phyloP scores from a whole-genome alignment of 441 rosid genomes.

The Populus hybrid region DNA sequence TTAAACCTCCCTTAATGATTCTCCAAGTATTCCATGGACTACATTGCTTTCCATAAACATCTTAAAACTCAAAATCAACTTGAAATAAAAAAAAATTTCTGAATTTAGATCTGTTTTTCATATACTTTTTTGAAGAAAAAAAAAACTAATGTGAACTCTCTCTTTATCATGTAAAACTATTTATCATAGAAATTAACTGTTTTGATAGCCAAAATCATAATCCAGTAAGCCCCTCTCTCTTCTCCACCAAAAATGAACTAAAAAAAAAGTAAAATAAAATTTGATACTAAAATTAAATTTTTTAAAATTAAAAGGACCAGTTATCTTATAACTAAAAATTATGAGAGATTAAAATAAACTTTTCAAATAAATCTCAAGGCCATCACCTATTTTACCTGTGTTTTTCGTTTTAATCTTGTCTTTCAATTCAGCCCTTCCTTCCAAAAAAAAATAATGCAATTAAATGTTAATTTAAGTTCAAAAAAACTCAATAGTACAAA shows the following conservation, averaged over 20 bases:
- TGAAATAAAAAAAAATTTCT: too few relatives aligned
- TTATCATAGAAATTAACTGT: fast-evolving
- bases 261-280: too few relatives aligned
- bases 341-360: too few relatives aligned
- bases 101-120: too few relatives aligned
- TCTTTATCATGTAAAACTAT: too few relatives aligned
- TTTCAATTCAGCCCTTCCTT: background rate
- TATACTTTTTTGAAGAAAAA: too few relatives aligned
- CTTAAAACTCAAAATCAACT: too few relatives aligned
- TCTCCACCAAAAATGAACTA: background rate
- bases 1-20: background rate
- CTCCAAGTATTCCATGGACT: background rate
- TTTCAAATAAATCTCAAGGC: background rate
- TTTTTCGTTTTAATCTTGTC: background rate
- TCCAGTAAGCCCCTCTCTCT: background rate
- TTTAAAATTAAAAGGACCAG: too few relatives aligned
- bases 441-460: background rate
- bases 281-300: too few relatives aligned
- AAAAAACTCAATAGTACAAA: background rate
- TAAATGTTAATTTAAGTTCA: too few relatives aligned
- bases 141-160: too few relatives aligned
- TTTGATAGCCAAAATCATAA: background rate
- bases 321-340: background rate
- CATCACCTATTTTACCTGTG: background rate
- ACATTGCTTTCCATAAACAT: background rate